phyloP scores from a whole-genome alignment of 2,329 filamentous ascomycete genomes.

The Endoconidiophora laricicola region DNA sequence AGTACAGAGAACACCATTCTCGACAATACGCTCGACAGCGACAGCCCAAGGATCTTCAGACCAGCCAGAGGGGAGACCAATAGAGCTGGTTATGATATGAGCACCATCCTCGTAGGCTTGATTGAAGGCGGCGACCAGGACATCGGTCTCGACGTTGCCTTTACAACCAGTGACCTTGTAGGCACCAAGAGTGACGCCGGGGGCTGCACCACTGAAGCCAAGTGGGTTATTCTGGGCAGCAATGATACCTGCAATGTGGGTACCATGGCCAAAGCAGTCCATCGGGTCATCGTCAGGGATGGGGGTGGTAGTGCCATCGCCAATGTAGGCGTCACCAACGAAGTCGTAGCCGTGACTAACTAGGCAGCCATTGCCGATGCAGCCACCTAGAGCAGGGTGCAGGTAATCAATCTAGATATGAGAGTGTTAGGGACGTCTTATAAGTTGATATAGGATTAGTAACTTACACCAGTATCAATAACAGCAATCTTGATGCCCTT shows the following conservation, averaged over 20 bases:
- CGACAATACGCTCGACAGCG: conserved; percentile 35
- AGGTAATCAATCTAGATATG: conserved; percentile 38
- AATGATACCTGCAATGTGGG: conserved; percentile 45
- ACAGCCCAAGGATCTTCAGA: conserved; percentile 33
- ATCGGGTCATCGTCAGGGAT: conserved; percentile 34
- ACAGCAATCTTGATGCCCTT: conserved; percentile 36
- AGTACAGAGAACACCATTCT: conserved; percentile 34
- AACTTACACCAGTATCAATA: conserved; percentile 36
- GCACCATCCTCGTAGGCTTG: conserved; percentile 42
- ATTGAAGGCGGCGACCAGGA: conserved; percentile 42
- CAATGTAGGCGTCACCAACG: conserved; percentile 36
- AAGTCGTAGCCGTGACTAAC: conserved; percentile 41
- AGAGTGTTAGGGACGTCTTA: background rate
- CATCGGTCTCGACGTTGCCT: conserved; percentile 34
- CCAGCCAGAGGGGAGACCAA: conserved; percentile 36
- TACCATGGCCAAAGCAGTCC: conserved; percentile 42
- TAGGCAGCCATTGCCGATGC: conserved; percentile 42
- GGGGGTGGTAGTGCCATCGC: conserved; percentile 17
- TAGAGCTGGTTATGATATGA: conserved; percentile 38
- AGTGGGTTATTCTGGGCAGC: conserved; percentile 37
- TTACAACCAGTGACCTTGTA: conserved; percentile 42
- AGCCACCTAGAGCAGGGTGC: conserved; percentile 46
- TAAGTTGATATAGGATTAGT: background rate
- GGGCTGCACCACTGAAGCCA: conserved; percentile 35
- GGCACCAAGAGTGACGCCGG: conserved; percentile 36